Conservation (phyloP, 352 stramenopile genomes). For the Globisporangium perplexum region DNA sequence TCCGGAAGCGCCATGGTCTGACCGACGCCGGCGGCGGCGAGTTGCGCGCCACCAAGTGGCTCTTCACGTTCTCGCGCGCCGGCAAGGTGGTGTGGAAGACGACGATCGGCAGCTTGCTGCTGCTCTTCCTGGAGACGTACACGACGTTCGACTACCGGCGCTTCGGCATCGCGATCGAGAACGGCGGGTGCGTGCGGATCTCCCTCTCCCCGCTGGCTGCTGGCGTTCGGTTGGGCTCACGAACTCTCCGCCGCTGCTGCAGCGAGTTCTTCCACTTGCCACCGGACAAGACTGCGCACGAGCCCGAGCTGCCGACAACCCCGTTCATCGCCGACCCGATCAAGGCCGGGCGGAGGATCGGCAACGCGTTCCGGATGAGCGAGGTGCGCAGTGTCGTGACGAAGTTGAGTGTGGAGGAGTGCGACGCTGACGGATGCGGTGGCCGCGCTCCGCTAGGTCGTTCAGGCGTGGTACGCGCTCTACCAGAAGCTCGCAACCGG, state of each 20-base stretch:
- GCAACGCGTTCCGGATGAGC: conserved; percentile 79
- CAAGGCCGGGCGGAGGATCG: conserved; percentile 55
- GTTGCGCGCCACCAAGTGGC: conserved; percentile 26
- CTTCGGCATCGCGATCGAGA: conserved; percentile 73
- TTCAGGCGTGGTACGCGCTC: conserved; percentile 29
- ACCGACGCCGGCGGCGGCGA: conserved; percentile 2
- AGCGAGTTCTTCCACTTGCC: conserved; percentile 75
- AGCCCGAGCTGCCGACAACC: conserved; percentile 34
- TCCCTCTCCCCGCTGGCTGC: background rate
- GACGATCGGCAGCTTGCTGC: conserved; percentile 60
- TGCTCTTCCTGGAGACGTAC: conserved; percentile 83
- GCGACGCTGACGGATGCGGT: background rate
- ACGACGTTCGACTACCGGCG: conserved; percentile 79
- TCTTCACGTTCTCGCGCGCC: conserved; percentile 65
- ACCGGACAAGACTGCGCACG: conserved; percentile 28
- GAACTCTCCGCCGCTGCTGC: background rate
- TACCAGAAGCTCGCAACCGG: conserved; percentile 30
- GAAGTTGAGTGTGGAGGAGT: too few species aligned
- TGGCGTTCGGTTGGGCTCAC: background rate
- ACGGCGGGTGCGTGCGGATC: conserved; percentile 49
- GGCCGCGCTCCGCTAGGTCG: conserved; percentile 15
- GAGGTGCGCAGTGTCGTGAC: conserved; percentile 38
- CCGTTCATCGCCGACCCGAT: conserved; percentile 77
- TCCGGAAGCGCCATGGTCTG: background rate
- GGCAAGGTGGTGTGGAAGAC: conserved; percentile 62